phyloP scores from a whole-genome alignment of 495 filamentous ascomycete species.

The Hyaloscypha finlandica region DNA sequence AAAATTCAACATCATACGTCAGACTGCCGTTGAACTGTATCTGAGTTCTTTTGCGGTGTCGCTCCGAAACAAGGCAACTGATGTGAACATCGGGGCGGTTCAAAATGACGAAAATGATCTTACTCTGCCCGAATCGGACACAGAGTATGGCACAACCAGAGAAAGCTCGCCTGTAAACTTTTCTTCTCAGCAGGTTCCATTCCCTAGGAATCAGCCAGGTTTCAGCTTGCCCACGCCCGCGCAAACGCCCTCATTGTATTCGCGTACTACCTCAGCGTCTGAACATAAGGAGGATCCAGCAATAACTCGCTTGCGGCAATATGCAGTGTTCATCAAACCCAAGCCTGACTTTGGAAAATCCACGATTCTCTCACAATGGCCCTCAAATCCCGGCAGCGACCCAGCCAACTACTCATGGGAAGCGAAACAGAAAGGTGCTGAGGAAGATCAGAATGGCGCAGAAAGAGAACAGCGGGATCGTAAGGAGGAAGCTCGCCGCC shows the following conservation, averaged over 20 bases:
- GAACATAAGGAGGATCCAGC: constrained; percentile 27
- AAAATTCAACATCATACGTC: constrained; percentile 32
- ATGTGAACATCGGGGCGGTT: background rate
- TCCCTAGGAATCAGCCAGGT: constrained; percentile 1
- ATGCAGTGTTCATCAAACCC: constrained; percentile 28
- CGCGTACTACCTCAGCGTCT: constrained; percentile 20
- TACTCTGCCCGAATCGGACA: background rate
- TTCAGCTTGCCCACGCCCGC: constrained; percentile 21
- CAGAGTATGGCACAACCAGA: constrained; percentile 6
- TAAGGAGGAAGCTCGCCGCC: constrained; percentile 15
- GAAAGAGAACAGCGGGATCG: constrained; percentile 8
- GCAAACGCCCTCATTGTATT: constrained; percentile 27
- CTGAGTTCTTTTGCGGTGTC: constrained; percentile 28
- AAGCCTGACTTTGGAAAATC: constrained; percentile 21
- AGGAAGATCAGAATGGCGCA: constrained; percentile 11
- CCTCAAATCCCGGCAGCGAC: constrained; percentile 24
- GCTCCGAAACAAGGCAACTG: constrained; percentile 20
- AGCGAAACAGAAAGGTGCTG: constrained; percentile 4
- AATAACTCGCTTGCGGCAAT: constrained; percentile 29
- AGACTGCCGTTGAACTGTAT: constrained; percentile 29
- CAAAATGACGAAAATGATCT: background rate
- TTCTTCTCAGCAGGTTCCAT: constrained; percentile 16
- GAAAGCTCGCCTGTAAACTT: constrained; percentile 18
- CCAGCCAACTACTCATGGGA: constrained; percentile 29
- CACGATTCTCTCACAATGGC: constrained; percentile 29